phyloP scores from a whole-genome alignment of 108 stramenopile genomes.

The Tribonema minus region DNA sequence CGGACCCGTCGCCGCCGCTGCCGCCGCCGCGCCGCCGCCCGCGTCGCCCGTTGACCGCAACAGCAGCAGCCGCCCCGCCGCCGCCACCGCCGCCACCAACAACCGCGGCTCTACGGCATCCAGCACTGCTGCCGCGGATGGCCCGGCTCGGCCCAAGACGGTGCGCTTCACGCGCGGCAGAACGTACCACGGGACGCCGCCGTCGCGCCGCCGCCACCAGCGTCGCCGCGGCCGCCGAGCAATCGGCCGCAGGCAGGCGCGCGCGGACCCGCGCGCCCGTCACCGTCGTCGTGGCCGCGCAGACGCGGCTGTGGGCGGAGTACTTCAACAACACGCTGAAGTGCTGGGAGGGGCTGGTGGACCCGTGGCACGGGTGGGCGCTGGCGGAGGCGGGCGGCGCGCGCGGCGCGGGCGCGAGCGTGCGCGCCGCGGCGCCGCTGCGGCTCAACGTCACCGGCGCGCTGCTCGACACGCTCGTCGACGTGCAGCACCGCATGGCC shows the following conservation, averaged over 20 bases:
- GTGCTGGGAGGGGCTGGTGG: constrained; percentile 89
- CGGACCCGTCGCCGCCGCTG: too few species aligned
- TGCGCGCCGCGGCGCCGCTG: constrained; percentile 39
- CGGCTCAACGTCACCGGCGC: constrained; percentile 80
- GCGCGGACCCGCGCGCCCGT: too few species aligned
- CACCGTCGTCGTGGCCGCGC: constrained; percentile 3
- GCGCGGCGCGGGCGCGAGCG: constrained; percentile 10
- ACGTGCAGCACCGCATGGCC: constrained; percentile 53
- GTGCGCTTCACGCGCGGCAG: background rate
- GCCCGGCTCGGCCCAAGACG: background rate
- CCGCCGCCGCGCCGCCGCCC: too few species aligned
- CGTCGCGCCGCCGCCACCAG: too few species aligned
- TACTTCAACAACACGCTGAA: constrained; percentile 85
- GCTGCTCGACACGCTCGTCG: constrained; percentile 70
- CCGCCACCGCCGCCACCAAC: too few species aligned
- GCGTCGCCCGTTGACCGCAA: too few species aligned
- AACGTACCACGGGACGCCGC: too few species aligned
- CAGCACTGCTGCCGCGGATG: too few species aligned
- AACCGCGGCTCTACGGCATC: too few species aligned
- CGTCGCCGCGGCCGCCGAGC: too few species aligned
- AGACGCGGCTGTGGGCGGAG: constrained; percentile 69
- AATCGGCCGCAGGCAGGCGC: too few species aligned
- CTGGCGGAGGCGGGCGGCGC: constrained; percentile 12
- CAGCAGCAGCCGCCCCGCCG: too few species aligned
- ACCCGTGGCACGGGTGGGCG: constrained; percentile 66